These are phyloP conservation scores for Pichia exigua DNA, from an alignment of 805 yeast genomes.

Conservation along the genomic window DNA sequence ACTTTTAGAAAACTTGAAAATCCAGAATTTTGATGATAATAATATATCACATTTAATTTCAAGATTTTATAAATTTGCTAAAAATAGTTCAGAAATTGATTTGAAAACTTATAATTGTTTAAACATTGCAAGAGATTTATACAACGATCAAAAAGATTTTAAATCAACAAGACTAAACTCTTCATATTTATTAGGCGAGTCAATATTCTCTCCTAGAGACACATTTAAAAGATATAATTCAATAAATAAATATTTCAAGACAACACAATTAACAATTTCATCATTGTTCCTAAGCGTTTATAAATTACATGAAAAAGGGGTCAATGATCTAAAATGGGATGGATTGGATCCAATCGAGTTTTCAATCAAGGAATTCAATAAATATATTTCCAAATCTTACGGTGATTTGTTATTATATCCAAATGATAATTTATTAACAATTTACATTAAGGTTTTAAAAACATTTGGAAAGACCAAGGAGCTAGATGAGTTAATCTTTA, in stretches of 20 bases:
- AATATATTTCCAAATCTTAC: slow-evolving; percentile 29
- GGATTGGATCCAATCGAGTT: slow-evolving; percentile 48
- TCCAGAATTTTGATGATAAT: slow-evolving; percentile 20
- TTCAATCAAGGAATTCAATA: slow-evolving; percentile 49
- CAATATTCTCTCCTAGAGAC: slow-evolving; percentile 25
- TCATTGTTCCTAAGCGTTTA: slow-evolving; percentile 46
- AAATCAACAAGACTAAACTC: slow-evolving; percentile 21
- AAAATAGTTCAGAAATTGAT: slow-evolving; percentile 7
- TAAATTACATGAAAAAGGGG: slow-evolving; percentile 16
- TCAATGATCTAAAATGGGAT: slow-evolving; percentile 35
- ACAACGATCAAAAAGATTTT: slow-evolving; percentile 6
- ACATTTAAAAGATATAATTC: slow-evolving; percentile 24
- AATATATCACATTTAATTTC: slow-evolving; percentile 20
- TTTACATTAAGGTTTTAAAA: slow-evolving; percentile 45
- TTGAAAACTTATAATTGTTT: slow-evolving; percentile 13
- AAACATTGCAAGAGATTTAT: slow-evolving; percentile 21
- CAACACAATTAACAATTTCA: slow-evolving; percentile 25
- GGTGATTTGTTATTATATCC: slow-evolving; percentile 35
- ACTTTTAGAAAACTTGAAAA: slow-evolving; percentile 9
- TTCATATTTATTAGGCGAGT: slow-evolving; percentile 27
- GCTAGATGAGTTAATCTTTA: slow-evolving; percentile 40
- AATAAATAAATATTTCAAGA: slow-evolving; percentile 12
- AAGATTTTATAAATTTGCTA: slow-evolving; percentile 21
- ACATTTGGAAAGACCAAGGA: slow-evolving; percentile 41
- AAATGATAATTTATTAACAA: slow-evolving; percentile 38